These are phyloP conservation scores for Immersiporthe knoxdaviesiana DNA, from an alignment of 2,329 filamentous ascomycete genomes.

Conservation along the genomic window DNA sequence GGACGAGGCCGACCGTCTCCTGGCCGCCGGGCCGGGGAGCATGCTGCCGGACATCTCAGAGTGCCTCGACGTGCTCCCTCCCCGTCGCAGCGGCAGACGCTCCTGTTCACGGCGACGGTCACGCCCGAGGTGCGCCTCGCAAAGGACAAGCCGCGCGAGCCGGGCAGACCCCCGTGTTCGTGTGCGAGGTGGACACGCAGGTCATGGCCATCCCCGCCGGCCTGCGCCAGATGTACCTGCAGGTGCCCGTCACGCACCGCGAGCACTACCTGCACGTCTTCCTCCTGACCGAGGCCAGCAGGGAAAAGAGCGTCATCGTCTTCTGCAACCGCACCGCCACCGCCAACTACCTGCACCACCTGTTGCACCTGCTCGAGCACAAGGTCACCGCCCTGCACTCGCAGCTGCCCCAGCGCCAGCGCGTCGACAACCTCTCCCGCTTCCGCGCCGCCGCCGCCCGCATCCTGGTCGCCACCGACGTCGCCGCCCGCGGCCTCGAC, in stretches of 20 bases:
- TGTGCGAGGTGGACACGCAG: conserved; percentile 84
- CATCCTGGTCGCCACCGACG: conserved; percentile 92
- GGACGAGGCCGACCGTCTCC: conserved; percentile 91
- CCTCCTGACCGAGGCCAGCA: conserved; percentile 76
- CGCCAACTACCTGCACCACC: conserved; percentile 85
- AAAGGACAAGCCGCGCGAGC: conserved; percentile 73
- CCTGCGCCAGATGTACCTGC: conserved; percentile 81
- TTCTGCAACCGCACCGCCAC: conserved; percentile 94
- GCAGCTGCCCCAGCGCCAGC: conserved; percentile 79
- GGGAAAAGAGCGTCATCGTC: conserved; percentile 79
- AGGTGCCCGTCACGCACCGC: conserved; percentile 88
- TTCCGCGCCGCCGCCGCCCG: conserved; percentile 89
- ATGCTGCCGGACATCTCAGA: conserved; percentile 96
- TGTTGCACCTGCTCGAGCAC: conserved; percentile 83
- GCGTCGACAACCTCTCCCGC: conserved; percentile 83
- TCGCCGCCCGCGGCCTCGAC: conserved; percentile 91
- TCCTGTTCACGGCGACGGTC: conserved; percentile 94
- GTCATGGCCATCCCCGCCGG: conserved; percentile 77
- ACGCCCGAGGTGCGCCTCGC: conserved; percentile 89
- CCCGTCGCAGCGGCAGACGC: conserved; percentile 80
- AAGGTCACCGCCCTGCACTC: conserved; percentile 92
- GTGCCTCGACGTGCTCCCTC: conserved; percentile 80
- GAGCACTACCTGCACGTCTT: conserved; percentile 94
- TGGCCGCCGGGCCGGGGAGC: conserved; percentile 74
- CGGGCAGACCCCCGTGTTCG: conserved; percentile 78